Evolutionary conservation across 116 monocot genomes (phyloP).

Genomic region (Trichopus zeylanicus): DNA sequence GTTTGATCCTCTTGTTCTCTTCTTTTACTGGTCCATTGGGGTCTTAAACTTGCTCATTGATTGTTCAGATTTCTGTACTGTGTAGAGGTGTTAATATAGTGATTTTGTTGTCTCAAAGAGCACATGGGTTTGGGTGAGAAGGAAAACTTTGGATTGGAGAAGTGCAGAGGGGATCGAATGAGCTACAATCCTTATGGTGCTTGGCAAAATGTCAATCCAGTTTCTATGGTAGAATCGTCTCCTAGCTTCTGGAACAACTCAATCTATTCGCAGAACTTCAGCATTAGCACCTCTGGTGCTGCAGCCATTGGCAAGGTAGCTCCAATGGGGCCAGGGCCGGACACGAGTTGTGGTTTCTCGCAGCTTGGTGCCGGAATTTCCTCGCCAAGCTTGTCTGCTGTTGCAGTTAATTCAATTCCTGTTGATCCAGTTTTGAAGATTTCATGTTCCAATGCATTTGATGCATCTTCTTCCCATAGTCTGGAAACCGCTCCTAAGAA

Average conservation of each 20-base stretch:
- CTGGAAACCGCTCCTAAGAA: background rate
- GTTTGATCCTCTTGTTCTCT: too few relatives aligned
- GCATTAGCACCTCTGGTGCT: background rate
- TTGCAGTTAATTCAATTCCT: slow-evolving; percentile 26
- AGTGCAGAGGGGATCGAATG: slow-evolving; percentile 20
- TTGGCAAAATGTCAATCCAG: slow-evolving; percentile 25
- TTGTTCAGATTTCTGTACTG: background rate
- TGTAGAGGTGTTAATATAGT: background rate
- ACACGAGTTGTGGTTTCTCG: slow-evolving; percentile 22
- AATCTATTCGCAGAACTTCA: slow-evolving; percentile 10
- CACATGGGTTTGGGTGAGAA: slow-evolving; percentile 52
- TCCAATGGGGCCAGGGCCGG: slow-evolving; percentile 13
- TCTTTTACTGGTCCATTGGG: too few relatives aligned
- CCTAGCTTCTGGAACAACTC: slow-evolving; percentile 28
- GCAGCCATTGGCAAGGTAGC: slow-evolving; percentile 13
- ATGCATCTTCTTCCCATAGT: background rate
- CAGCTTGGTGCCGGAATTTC: slow-evolving; percentile 19
- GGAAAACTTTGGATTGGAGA: slow-evolving; percentile 40
- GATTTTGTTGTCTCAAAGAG: background rate
- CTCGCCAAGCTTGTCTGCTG: slow-evolving; percentile 4
- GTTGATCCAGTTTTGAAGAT: slow-evolving; percentile 38
- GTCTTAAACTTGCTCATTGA: too few relatives aligned
- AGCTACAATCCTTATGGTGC: slow-evolving; percentile 15
- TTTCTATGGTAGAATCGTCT: slow-evolving; percentile 36
- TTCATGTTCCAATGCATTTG: slow-evolving; percentile 31